phyloP scores from a whole-genome alignment of 2,329 filamentous ascomycete genomes.

The Diaporthe citrichinensis region DNA sequence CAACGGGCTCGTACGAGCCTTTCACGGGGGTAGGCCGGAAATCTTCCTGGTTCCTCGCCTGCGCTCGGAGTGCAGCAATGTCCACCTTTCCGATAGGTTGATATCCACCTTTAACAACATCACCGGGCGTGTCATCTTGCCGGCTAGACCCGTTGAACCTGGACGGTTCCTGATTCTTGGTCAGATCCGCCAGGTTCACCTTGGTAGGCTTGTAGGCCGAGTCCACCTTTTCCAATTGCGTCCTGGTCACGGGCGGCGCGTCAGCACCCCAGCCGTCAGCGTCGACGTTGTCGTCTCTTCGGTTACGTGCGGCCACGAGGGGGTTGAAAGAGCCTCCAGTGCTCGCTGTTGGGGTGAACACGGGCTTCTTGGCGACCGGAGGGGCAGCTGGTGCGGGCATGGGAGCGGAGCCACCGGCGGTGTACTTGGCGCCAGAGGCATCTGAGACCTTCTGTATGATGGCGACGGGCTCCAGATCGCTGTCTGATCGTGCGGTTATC shows the following conservation, averaged over 20 bases:
- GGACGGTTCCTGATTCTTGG: constrained; percentile 77
- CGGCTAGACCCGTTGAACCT: constrained; percentile 65
- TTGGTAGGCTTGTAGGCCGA: constrained; percentile 96
- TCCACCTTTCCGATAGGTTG: constrained; percentile 98
- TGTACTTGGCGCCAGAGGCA: constrained; percentile 95
- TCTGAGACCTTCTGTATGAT: constrained; percentile 96
- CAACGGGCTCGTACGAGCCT: constrained; percentile 93
- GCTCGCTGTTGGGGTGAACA: constrained; percentile 78
- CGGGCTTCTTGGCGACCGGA: constrained; percentile 90
- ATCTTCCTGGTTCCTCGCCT: constrained; percentile 77
- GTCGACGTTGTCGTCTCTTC: constrained; percentile 73
- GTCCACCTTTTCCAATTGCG: constrained; percentile 90
- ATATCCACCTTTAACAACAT: constrained; percentile 88
- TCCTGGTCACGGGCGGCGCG: constrained; percentile 90
- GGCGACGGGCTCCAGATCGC: constrained; percentile 86
- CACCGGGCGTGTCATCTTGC: constrained; percentile 61
- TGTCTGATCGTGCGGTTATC: constrained; percentile 92
- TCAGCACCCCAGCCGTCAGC: constrained; percentile 95
- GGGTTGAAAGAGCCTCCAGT: constrained; percentile 74
- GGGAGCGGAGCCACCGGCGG: constrained; percentile 73
- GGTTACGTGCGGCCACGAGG: constrained; percentile 75
- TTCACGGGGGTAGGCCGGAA: constrained; percentile 89
- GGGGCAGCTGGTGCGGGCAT: constrained; percentile 68
- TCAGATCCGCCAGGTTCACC: constrained; percentile 91
- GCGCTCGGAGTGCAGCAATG: constrained; percentile 88